A percentile compares a stretch with the other conserved stretches of the same genome.
Evolutionary conservation across 306 rosid species (phyloP).

Genomic region (Vachellia pachyceras): DNA sequence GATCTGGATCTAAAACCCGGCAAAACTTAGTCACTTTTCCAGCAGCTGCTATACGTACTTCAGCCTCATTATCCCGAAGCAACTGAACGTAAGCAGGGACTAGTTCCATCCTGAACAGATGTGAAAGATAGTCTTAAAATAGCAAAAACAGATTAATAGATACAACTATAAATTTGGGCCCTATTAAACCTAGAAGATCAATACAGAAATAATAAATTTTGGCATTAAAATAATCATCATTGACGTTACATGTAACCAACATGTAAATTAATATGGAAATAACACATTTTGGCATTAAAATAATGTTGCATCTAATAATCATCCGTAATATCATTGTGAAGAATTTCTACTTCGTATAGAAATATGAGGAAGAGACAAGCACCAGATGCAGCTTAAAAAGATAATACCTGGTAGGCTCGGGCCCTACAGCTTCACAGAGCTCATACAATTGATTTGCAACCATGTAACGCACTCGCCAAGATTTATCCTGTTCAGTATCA

Average conservation of each 20-base stretch:
- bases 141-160: background rate
- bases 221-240: background rate
- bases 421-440: constrained; percentile 91
- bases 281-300: background rate
- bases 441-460: constrained; percentile 90
- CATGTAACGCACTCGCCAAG: constrained; percentile 94
- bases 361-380: constrained; percentile 6
- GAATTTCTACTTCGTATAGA: constrained; percentile 1
- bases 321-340: background rate
- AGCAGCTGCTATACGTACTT: constrained; percentile 94
- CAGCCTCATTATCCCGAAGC: constrained; percentile 92
- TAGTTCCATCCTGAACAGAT: constrained; percentile 62
- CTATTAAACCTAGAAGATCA: background rate
- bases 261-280: background rate
- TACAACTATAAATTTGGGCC: background rate
- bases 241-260: background rate
- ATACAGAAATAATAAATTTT: background rate
- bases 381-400: background rate
- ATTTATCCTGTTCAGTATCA: constrained; percentile 65
- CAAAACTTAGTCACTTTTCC: constrained; percentile 88
- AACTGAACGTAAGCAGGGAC: constrained; percentile 89
- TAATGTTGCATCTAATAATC: constrained; percentile 2
- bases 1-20: constrained; percentile 74
- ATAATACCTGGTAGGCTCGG: constrained; percentile 83
- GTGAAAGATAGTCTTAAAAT: constrained; percentile 11